Evolutionary conservation across 192 early-diverging fungal species (phyloP).

Genomic region (Backusella macrospora): DNA sequence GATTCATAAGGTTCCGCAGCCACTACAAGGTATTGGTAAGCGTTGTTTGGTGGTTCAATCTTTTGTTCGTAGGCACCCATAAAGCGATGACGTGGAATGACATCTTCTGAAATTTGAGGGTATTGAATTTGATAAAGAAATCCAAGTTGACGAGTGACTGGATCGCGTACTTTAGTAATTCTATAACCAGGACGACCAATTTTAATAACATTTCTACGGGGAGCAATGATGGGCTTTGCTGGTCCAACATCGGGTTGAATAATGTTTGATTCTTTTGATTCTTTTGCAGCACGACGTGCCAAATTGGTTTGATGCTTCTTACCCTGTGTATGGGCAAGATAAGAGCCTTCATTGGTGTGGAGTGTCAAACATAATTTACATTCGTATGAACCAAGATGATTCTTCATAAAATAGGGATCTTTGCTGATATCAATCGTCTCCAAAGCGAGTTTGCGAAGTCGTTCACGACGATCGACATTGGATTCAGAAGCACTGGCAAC

Average conservation of each 20-base stretch:
- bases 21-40: conserved; percentile 92
- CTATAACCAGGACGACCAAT: conserved; percentile 97
- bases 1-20: conserved; percentile 97
- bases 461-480: conserved; percentile 92
- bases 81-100: conserved; percentile 90
- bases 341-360: conserved; percentile 92
- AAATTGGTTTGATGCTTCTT: conserved; percentile 98
- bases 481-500: conserved; percentile 81
- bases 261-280: conserved; percentile 66
- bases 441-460: conserved; percentile 91
- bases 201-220: conserved; percentile 83
- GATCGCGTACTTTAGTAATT: conserved; percentile 91
- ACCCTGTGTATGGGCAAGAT: conserved; percentile 96
- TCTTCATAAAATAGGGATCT: conserved; percentile 98
- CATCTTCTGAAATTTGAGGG: conserved; percentile 84
- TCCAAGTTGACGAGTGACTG: conserved; percentile 83
- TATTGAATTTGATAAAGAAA: conserved; percentile 94
- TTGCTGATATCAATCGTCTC: conserved; percentile 96
- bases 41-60: conserved; percentile 82
- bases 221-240: conserved; percentile 42
- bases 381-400: conserved; percentile 81
- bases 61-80: conserved; percentile 97
- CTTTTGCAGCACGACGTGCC: conserved; percentile 84
- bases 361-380: conserved; percentile 85
- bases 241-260: conserved; percentile 49